Evolutionary conservation across 2,329 filamentous ascomycete genomes (phyloP), one percentile per base, ranked within the genome.

Genomic region (Fusarium mangiferae): DNA sequence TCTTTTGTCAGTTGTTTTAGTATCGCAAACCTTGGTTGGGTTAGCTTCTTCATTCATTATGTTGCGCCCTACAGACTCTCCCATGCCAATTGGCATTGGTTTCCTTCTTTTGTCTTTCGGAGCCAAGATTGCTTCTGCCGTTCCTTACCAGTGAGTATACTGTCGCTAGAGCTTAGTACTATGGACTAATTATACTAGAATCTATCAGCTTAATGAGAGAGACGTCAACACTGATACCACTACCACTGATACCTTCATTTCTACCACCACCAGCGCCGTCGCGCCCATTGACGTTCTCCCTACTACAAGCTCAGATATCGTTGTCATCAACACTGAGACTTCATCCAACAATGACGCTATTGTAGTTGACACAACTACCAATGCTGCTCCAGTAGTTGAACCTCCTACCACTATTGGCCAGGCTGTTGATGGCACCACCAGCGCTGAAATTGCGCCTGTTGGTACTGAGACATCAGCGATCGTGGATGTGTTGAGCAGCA

Each of bases 31-130:
- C 33, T 62, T 62, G 36, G 39, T 45, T 51, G 63, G 63, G 57
- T 13, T 48, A 54, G 62, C 66, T 58, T 69, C 66, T 62, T 67
- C 66, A 58, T 48, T 67, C 66, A 10, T 69, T 67, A 70, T 70
- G 63, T 62, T 55, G 66, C 63, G 63, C 63, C 52, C 63, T 42
- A 62, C 57, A 70, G 44, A 57, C 57, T 67, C 51, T 28, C 15
- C 57, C 49, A 51, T 58, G 56, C 51, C 66, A 1, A 42, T 60
- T 54, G 66, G 66, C 63, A 46, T 62, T 20, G 54, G 51, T 52
- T 70, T 62, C 63, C 66, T 70, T 51, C 39, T 67, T 52, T 68
- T 70, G 51, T 68, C 56, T 62, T 30, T 67, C 15, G 63, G 18
- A 44, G 35, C 63, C 24, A 28, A 62, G 39, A 30, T 70, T 4